Conservation (phyloP, 768 basidiomycete species). For the Rhodotorula babjevae region DNA sequence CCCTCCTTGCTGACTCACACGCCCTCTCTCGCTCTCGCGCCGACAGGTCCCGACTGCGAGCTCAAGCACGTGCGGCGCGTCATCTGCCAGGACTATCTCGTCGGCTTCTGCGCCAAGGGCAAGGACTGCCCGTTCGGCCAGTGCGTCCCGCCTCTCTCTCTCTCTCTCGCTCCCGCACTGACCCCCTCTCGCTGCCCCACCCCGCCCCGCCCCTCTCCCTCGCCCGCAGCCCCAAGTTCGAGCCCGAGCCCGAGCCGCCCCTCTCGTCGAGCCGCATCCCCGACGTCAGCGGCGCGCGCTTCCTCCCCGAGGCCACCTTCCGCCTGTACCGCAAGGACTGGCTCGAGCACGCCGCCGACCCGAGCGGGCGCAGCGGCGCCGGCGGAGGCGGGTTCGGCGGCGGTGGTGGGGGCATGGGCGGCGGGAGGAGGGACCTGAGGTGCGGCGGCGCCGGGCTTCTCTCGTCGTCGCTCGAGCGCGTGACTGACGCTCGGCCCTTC, state of each 20-base stretch:
- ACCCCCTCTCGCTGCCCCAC: conserved; percentile 86
- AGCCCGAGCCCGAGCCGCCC: conserved; percentile 37
- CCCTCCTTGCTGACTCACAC: too few relatives aligned
- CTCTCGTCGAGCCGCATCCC: conserved; percentile 35
- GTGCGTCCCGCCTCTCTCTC: conserved; percentile 62
- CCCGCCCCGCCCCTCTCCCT: conserved; percentile 52
- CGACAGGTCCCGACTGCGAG: conserved; percentile 73
- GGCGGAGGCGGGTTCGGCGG: conserved; percentile 34
- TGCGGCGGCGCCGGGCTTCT: neutral
- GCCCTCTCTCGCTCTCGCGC: neutral
- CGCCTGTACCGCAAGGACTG: conserved; percentile 36
- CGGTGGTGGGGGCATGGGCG: conserved; percentile 15
- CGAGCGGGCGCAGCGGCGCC: conserved; percentile 23
- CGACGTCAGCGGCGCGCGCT: conserved; percentile 38
- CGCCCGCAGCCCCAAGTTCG: conserved; percentile 46
- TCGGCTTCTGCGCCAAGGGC: conserved; percentile 88
- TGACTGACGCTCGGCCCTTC: neutral
- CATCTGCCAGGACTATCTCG: conserved; percentile 81
- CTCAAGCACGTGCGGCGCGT: conserved; percentile 88
- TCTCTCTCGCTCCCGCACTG: conserved; percentile 58
- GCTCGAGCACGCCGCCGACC: conserved; percentile 36
- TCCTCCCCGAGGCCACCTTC: conserved; percentile 40
- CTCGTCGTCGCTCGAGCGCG: too few relatives aligned
- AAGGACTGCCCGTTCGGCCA: conserved; percentile 59
- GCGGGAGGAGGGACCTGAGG: conserved; percentile 73